Conservation (phyloP, 768 basidiomycete genomes). For the Dentipellis fragilis region DNA sequence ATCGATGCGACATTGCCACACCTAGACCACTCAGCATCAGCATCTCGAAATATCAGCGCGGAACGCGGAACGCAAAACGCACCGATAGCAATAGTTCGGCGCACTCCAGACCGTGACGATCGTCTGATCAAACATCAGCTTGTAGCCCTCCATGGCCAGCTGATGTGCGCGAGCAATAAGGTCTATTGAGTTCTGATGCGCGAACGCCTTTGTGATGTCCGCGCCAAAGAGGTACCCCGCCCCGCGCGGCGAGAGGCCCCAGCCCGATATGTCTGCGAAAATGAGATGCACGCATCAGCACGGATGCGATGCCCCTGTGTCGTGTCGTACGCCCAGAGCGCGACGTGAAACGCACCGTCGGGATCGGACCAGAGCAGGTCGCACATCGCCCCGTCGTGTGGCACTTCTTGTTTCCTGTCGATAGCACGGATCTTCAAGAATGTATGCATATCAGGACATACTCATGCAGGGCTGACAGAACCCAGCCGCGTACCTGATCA, state of each 20-base stretch:
- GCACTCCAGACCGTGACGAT: slow-evolving; percentile 99
- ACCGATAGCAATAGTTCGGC: slow-evolving; percentile 98
- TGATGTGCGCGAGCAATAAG: slow-evolving; percentile 96
- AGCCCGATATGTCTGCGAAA: slow-evolving; percentile 72
- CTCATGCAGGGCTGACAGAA: too few relatives aligned
- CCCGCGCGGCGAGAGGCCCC: slow-evolving; percentile 96
- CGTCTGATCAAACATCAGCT: slow-evolving; percentile 90
- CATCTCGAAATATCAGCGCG: not conserved
- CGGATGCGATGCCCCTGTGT: not conserved
- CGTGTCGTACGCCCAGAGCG: not conserved
- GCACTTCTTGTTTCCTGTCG: slow-evolving; percentile 94
- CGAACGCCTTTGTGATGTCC: slow-evolving; percentile 84
- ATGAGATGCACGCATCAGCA: not conserved
- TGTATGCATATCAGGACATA: not conserved
- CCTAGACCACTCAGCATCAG: slow-evolving; percentile 26
- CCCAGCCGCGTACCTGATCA: slow-evolving; percentile 62
- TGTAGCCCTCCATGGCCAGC: slow-evolving; percentile 95
- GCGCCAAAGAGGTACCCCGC: slow-evolving; percentile 94
- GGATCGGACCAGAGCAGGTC: slow-evolving; percentile 99
- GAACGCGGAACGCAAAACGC: slow-evolving; percentile 20
- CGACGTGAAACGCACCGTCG: slow-evolving; percentile 51
- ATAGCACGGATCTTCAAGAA: slow-evolving; percentile 76
- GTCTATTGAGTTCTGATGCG: slow-evolving; percentile 86
- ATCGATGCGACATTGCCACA: slow-evolving; percentile 97
- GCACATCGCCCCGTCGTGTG: slow-evolving; percentile 98